phyloP scores from a whole-genome alignment of 2,329 filamentous ascomycete genomes.

The Paracamarosporium sp. region DNA sequence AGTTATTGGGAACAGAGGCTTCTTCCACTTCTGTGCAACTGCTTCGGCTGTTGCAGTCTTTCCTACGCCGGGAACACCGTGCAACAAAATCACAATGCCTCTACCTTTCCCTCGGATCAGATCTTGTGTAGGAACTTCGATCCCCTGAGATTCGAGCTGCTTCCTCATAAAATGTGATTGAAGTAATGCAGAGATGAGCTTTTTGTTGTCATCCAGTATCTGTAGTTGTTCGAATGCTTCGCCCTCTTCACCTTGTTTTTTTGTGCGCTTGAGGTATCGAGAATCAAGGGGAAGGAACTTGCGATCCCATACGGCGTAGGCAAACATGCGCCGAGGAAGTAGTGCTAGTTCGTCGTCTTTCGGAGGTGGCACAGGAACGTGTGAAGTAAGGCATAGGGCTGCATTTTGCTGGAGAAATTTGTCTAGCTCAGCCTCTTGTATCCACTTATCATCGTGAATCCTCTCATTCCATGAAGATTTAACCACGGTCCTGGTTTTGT shows the following conservation, averaged over 20 bases:
- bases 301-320: constrained; percentile 7
- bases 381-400: neutral
- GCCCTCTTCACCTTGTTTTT: neutral
- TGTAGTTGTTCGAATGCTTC: constrained; percentile 2
- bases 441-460: neutral
- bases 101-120: constrained; percentile 55
- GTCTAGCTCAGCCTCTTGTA: neutral
- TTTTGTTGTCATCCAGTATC: neutral
- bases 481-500: neutral
- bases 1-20: constrained; percentile 79
- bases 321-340: constrained; percentile 4
- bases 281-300: constrained; percentile 4
- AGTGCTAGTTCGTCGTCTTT: neutral
- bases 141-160: neutral
- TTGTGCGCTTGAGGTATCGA: neutral
- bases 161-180: neutral
- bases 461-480: neutral
- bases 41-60: constrained; percentile 33
- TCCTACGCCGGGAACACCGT: constrained; percentile 57
- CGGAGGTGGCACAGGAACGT: neutral
- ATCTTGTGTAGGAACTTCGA: constrained; percentile 1
- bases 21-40: constrained; percentile 73
- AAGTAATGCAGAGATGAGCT: neutral
- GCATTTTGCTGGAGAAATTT: neutral
- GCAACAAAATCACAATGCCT: constrained; percentile 58